A percentile compares a stretch with the other conserved stretches of the same genome.
phyloP scores from a whole-genome alignment of 106 monocot genomes.

The Ottelia alismoides region DNA sequence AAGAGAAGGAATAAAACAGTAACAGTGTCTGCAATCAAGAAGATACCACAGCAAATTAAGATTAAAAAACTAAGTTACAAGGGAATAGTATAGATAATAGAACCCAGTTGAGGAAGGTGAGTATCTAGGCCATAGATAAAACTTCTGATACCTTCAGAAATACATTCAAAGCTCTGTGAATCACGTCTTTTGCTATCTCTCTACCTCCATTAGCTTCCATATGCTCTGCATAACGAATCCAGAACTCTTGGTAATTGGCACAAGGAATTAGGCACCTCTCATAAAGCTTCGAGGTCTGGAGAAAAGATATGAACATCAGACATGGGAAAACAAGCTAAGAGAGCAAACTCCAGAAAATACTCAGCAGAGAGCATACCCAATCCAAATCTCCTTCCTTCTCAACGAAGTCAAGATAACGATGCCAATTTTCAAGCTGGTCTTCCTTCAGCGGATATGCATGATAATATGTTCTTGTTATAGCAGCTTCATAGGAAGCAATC shows the following conservation, averaged over 20 bases:
- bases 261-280: conserved; percentile 99
- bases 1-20: too few relatives aligned
- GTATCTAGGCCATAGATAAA: too few relatives aligned
- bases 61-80: too few relatives aligned
- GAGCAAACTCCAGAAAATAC: too few relatives aligned
- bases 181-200: conserved; percentile 62
- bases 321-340: too few relatives aligned
- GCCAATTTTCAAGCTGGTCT: conserved; percentile 72
- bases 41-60: too few relatives aligned
- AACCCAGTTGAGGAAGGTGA: too few relatives aligned
- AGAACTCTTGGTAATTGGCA: conserved; percentile 96
- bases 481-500: conserved; percentile 51
- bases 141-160: conserved; percentile 83
- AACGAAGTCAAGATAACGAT: conserved; percentile 85
- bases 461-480: conserved; percentile 56
- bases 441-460: conserved; percentile 75
- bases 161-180: conserved; percentile 39
- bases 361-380: conserved; percentile 65
- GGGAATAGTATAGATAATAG: too few relatives aligned
- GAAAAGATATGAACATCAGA: too few relatives aligned
- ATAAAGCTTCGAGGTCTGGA: conserved; percentile 93
- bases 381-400: conserved; percentile 89
- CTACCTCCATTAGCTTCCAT: conserved; percentile 70
- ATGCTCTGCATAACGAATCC: conserved; percentile 91
- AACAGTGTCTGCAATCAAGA: too few relatives aligned